phyloP scores from a whole-genome alignment of 2,329 filamentous ascomycete species.

The Paecilomyces variotii region DNA sequence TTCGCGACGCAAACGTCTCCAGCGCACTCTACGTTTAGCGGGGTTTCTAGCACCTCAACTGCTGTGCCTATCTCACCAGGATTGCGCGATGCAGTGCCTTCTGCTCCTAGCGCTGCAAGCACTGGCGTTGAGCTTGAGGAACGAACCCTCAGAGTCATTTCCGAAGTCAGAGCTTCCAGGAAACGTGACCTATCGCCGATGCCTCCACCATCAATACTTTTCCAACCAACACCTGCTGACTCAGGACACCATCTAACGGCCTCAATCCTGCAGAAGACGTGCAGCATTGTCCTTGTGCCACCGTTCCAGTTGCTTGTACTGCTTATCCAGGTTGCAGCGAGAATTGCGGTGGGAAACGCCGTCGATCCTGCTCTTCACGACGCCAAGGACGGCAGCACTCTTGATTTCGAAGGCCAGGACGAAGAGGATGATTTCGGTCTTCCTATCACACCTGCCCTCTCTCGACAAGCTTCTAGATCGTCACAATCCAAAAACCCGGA shows the following conservation, averaged over 20 bases:
- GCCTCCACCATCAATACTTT: slow-evolving; percentile 58
- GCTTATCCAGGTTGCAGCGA: slow-evolving; percentile 73
- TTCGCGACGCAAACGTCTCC: background rate
- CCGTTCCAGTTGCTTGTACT: slow-evolving; percentile 69
- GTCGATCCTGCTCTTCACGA: slow-evolving; percentile 13
- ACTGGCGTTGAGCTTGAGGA: slow-evolving; percentile 17
- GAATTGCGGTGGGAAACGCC: slow-evolving; percentile 48
- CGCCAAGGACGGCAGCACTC: slow-evolving; percentile 7
- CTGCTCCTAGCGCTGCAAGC: slow-evolving; percentile 26
- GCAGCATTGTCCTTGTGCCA: slow-evolving; percentile 68
- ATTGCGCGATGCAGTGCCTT: slow-evolving; percentile 35
- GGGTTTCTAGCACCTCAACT: background rate
- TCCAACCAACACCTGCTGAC: slow-evolving; percentile 38
- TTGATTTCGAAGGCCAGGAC: slow-evolving; percentile 8
- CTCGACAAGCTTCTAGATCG: background rate
- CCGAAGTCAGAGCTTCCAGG: slow-evolving; percentile 49
- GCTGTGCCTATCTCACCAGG: background rate
- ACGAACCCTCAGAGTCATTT: slow-evolving; percentile 34
- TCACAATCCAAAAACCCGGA: slow-evolving; percentile 10
- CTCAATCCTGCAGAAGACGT: slow-evolving; percentile 67
- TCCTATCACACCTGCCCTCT: slow-evolving; percentile 14
- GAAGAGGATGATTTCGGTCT: slow-evolving; percentile 33
- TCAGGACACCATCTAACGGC: slow-evolving; percentile 48
- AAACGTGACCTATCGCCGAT: slow-evolving; percentile 58
- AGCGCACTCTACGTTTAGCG: background rate